Evolutionary conservation across 306 rosid genomes (phyloP).

Genomic region (Fagus sylvatica): DNA sequence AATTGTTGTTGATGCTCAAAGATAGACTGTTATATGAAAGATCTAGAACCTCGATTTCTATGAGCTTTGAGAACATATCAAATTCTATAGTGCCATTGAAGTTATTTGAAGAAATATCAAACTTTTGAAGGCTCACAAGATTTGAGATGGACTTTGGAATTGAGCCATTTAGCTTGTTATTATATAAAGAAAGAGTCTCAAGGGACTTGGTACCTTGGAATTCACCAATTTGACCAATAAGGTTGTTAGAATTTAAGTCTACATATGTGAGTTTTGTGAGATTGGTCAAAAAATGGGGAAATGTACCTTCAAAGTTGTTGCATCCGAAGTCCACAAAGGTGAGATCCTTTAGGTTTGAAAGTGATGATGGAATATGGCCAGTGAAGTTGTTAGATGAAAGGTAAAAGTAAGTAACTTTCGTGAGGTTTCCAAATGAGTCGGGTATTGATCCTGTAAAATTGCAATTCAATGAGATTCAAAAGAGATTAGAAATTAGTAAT

Average conservation of each 20-base stretch:
- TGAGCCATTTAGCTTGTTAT: constrained; percentile 1
- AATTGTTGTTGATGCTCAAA: not conserved
- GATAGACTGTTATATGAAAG: constrained; percentile 5
- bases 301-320: constrained; percentile 1
- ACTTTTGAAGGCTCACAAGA: not conserved
- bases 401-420: not conserved
- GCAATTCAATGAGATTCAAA: not conserved
- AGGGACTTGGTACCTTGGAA: not conserved
- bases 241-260: too few relatives aligned
- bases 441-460: not conserved
- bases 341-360: constrained; percentile 10
- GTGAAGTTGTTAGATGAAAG: not conserved
- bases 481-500: too few relatives aligned
- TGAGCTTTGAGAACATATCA: not conserved
- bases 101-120: constrained; percentile 3
- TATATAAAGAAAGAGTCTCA: not conserved
- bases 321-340: not conserved
- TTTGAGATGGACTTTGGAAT: constrained; percentile 24
- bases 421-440: constrained; percentile 19
- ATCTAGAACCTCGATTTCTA: not conserved
- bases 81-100: constrained; percentile 1
- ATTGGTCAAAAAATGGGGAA: too few relatives aligned
- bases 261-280: too few relatives aligned
- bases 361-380: constrained; percentile 20
- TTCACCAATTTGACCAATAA: constrained; percentile 1